These are phyloP conservation scores for Fallopia convolvulus DNA, from an alignment of 148 eudicot species.

Conservation along the genomic window DNA sequence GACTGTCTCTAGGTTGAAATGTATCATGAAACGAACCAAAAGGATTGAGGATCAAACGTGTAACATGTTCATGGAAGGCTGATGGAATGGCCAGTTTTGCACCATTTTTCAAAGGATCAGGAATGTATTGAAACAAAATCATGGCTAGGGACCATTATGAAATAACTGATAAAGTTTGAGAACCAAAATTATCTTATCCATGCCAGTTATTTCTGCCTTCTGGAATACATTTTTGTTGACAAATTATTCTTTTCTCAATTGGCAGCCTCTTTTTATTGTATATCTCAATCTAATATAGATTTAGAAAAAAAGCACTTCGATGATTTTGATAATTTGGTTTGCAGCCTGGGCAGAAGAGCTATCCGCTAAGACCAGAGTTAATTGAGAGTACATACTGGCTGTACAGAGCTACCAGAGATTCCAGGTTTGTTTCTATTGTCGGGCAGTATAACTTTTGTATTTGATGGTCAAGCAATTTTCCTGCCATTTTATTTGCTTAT, in stretches of 20 bases:
- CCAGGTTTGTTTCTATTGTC: constrained; percentile 54
- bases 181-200: background rate
- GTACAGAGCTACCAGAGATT: constrained; percentile 92
- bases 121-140: background rate
- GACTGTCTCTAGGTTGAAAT: background rate
- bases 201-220: background rate
- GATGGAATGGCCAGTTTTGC: background rate
- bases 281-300: background rate
- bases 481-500: background rate
- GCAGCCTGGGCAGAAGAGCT: constrained; percentile 98
- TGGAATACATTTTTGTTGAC: background rate
- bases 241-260: background rate
- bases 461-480: background rate
- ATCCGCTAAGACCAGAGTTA: constrained; percentile 93
- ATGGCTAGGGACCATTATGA: background rate
- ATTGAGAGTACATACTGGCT: constrained; percentile 99
- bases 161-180: background rate
- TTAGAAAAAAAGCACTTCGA: background rate
- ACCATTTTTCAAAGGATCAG: background rate
- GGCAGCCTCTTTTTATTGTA: background rate
- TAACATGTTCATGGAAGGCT: background rate
- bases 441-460: background rate
- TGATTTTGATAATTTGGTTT: constrained; percentile 14
- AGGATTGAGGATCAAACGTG: background rate
- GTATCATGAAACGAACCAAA: background rate